Evolutionary conservation across 2,329 filamentous ascomycete genomes (phyloP).

Genomic region (Trichoderma afroharzianum): DNA sequence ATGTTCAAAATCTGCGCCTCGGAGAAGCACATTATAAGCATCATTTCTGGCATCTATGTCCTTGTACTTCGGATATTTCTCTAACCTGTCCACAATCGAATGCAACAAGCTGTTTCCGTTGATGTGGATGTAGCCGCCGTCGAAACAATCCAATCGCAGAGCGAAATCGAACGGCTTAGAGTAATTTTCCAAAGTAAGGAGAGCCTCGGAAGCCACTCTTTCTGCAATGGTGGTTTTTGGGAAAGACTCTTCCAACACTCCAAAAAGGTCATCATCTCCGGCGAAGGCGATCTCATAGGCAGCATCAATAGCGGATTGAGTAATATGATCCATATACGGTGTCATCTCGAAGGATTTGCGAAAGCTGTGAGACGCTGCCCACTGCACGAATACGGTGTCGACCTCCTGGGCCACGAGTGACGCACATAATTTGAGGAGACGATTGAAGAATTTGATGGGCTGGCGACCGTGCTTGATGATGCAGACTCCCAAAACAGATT

Average conservation of each 20-base stretch:
- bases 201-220: not conserved
- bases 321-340: not conserved
- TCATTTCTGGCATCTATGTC: not conserved
- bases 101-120: slow-evolving; percentile 11
- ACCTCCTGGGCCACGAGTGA: not conserved
- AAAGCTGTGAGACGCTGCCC: not conserved
- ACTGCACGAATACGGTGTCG: not conserved
- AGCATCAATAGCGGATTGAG: not conserved
- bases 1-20: not conserved
- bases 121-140: not conserved
- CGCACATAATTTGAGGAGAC: not conserved
- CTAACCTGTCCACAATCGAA: slow-evolving; percentile 9
- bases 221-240: not conserved
- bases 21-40: not conserved
- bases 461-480: not conserved
- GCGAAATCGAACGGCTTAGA: not conserved
- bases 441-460: not conserved
- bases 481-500: not conserved
- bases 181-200: not conserved
- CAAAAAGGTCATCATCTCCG: not conserved
- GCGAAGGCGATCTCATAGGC: not conserved
- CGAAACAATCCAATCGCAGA: not conserved
- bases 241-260: not conserved
- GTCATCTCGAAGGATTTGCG: not conserved
- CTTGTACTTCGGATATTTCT: not conserved